Evolutionary conservation across 352 stramenopile species (phyloP).

Genomic region (Aphanomyces invadans): DNA sequence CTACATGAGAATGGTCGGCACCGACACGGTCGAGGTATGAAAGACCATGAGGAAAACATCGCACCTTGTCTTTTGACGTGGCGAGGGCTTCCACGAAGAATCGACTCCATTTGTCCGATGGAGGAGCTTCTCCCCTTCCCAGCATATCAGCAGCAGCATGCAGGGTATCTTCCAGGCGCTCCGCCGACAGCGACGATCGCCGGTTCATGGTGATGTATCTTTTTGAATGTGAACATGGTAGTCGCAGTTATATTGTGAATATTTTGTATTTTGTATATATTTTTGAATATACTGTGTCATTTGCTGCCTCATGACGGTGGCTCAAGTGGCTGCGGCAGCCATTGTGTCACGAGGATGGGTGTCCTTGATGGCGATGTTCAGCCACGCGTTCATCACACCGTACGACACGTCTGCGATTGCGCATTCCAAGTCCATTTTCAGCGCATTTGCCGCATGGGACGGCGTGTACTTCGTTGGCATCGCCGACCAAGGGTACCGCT

Average conservation of each 20-base stretch:
- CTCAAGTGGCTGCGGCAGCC: conserved; percentile 42
- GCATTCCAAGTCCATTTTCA: conserved; percentile 28
- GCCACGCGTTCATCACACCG: conserved; percentile 38
- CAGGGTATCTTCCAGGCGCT: conserved; percentile 17
- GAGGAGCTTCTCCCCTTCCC: conserved; percentile 14
- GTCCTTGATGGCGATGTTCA: conserved; percentile 40
- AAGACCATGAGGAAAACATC: background rate
- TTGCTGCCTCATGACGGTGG: no score
- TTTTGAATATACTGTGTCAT: conserved; percentile 2
- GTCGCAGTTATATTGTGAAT: conserved; percentile 1
- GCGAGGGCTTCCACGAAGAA: conserved; percentile 11
- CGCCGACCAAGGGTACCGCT: conserved; percentile 64
- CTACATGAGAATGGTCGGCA: background rate
- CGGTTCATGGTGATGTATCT: conserved; percentile 24
- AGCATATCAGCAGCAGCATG: conserved; percentile 20
- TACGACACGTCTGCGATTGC: conserved; percentile 58
- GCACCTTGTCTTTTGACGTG: conserved; percentile 3
- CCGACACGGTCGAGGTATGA: background rate
- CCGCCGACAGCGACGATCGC: conserved; percentile 15
- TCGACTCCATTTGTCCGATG: conserved; percentile 7
- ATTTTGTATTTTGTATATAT: background rate
- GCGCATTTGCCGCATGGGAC: conserved; percentile 71
- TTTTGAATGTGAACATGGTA: background rate
- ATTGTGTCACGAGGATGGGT: conserved; percentile 38
- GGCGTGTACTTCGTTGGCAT: conserved; percentile 78